These are phyloP conservation scores for Trichoderma endophyticum DNA, from an alignment of 2,329 filamentous ascomycete genomes.

Conservation along the genomic window DNA sequence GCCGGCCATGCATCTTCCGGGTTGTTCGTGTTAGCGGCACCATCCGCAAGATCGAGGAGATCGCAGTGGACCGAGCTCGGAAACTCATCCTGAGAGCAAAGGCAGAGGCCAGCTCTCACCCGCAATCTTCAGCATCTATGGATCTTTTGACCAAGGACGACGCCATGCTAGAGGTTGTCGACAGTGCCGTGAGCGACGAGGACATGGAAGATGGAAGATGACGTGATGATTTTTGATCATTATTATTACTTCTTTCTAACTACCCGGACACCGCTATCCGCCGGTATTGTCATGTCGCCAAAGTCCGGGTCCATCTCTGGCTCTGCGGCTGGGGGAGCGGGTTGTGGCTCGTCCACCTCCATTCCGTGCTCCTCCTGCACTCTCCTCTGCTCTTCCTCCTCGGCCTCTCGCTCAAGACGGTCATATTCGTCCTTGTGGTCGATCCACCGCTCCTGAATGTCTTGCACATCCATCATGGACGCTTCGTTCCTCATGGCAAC, in stretches of 20 bases:
- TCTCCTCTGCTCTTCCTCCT: constrained; percentile 74
- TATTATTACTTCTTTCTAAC: constrained; percentile 56
- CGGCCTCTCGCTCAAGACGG: constrained; percentile 68
- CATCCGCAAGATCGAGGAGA: constrained; percentile 86
- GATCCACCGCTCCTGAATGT: constrained; percentile 95
- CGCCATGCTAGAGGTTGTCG: constrained; percentile 42
- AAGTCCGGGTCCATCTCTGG: constrained; percentile 44
- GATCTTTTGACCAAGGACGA: constrained; percentile 31
- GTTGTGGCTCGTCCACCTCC: constrained; percentile 32
- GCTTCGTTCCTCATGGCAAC: constrained; percentile 81
- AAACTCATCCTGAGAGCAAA: constrained; percentile 66
- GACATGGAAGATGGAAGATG: constrained; percentile 44
- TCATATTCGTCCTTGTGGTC: constrained; percentile 88
- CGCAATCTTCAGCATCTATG: constrained; percentile 22
- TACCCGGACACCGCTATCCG: constrained; percentile 68
- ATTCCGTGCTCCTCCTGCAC: constrained; percentile 37
- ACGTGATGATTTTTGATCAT: constrained; percentile 33
- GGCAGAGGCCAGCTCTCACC: constrained; percentile 32
- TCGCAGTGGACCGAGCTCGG: constrained; percentile 76
- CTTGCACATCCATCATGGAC: constrained; percentile 73
- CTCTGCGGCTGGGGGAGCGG: constrained; percentile 23
- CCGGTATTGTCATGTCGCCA: constrained; percentile 50
- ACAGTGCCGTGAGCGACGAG: constrained; percentile 42
- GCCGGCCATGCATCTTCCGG: constrained; percentile 70
- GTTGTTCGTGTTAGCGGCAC: constrained; percentile 89